Percentiles rank a stretch among this genome's conserved stretches.
These are phyloP conservation scores for Penicillium sp. DNA, from an alignment of 2,329 filamentous ascomycete genomes.

Conservation along the genomic window DNA sequence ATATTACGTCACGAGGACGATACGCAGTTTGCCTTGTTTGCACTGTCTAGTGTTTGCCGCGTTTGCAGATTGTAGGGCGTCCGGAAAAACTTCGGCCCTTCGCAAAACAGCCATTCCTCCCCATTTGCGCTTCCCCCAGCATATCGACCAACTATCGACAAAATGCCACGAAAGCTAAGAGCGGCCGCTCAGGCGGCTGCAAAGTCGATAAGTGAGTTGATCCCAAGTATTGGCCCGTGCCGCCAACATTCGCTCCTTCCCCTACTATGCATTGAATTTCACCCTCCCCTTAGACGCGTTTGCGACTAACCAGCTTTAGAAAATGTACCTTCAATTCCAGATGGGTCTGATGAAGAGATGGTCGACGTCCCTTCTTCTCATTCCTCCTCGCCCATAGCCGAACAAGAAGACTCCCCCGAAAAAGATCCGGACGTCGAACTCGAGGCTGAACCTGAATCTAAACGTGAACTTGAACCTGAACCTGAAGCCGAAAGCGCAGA, in stretches of 20 bases:
- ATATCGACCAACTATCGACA: conserved; percentile 5
- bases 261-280: background rate
- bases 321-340: conserved; percentile 34
- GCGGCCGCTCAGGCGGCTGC: conserved; percentile 42
- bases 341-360: conserved; percentile 39
- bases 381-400: conserved; percentile 16
- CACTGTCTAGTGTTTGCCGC: background rate
- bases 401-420: conserved; percentile 16
- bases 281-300: conserved; percentile 10
- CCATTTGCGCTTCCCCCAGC: conserved; percentile 5
- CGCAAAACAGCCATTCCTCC: conserved; percentile 14
- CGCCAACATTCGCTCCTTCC: background rate
- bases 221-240: background rate
- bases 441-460: conserved; percentile 15
- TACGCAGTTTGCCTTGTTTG: background rate
- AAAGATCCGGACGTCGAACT: conserved; percentile 19
- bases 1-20: background rate
- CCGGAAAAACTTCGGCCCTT: conserved; percentile 11
- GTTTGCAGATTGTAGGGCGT: background rate
- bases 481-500: conserved; percentile 37
- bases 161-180: conserved; percentile 40
- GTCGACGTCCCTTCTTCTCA: conserved; percentile 22
- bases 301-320: conserved; percentile 27
- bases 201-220: conserved; percentile 38
- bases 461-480: conserved; percentile 32